Conservation (phyloP, 75 land plant species). For the Pseudotsuga menziesii region DNA sequence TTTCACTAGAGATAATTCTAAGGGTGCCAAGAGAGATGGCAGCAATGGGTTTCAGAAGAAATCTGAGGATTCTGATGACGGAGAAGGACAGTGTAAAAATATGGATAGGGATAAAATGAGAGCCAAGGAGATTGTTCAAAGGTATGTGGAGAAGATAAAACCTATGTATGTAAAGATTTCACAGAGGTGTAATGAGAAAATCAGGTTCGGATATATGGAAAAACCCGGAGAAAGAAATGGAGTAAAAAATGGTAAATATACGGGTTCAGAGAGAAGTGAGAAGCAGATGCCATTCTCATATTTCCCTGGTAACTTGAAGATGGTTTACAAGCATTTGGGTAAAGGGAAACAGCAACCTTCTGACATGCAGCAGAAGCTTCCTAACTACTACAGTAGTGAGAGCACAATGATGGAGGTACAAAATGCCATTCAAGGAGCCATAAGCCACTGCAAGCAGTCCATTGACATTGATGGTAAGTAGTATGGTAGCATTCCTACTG, state of each 20-base stretch:
- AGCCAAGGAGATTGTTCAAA: slow-evolving; percentile 40
- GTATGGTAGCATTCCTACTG: too few relatives aligned
- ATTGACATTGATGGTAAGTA: background rate
- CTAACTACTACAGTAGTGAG: too few relatives aligned
- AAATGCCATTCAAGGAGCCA: slow-evolving; percentile 2
- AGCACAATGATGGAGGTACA: slow-evolving; percentile 2
- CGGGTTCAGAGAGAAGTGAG: too few relatives aligned
- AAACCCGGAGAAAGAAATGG: too few relatives aligned
- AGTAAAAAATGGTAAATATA: too few relatives aligned
- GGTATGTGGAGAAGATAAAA: slow-evolving; percentile 59
- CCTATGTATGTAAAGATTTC: slow-evolving; percentile 39
- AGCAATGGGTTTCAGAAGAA: too few relatives aligned
- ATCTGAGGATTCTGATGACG: background rate
- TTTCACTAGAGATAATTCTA: slow-evolving; percentile 42
- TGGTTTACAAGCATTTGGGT: too few relatives aligned
- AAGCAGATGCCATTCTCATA: too few relatives aligned
- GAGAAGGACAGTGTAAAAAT: background rate
- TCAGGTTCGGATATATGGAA: too few relatives aligned
- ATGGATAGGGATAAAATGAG: slow-evolving; percentile 20
- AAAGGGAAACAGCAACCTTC: too few relatives aligned
- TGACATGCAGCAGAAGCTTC: too few relatives aligned
- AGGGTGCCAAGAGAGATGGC: background rate
- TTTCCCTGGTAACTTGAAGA: too few relatives aligned
- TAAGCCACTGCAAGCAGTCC: background rate
- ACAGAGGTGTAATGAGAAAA: slow-evolving; percentile 7